These are phyloP conservation scores for Nitzschia palea DNA, from an alignment of 108 stramenopile species.

Conservation along the genomic window DNA sequence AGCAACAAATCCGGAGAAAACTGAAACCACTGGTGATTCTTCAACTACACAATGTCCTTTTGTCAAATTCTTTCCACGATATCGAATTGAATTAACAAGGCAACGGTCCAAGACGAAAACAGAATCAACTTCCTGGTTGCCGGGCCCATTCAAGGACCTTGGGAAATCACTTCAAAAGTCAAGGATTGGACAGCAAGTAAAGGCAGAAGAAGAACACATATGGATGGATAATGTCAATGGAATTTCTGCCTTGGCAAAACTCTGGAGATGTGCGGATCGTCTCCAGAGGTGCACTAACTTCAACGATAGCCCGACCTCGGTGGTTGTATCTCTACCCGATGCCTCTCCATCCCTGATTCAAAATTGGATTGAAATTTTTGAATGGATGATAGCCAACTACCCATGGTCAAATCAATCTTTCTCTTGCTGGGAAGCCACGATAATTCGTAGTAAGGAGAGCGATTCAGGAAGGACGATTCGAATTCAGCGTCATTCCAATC, in stretches of 20 bases:
- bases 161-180: constrained; percentile 7
- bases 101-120: neutral
- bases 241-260: constrained; percentile 15
- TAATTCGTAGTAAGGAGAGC: no score
- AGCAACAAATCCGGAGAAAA: no score
- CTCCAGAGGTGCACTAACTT: neutral
- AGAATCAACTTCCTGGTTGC: constrained; percentile 11
- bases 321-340: constrained; percentile 24
- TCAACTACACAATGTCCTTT: constrained; percentile 42
- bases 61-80: constrained; percentile 56
- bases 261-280: constrained; percentile 28
- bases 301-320: neutral
- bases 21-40: no score
- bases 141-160: constrained; percentile 11
- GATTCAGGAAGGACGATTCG: no score
- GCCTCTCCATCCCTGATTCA: constrained; percentile 17
- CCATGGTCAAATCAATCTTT: neutral
- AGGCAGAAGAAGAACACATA: neutral
- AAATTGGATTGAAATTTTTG: constrained; percentile 45
- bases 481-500: neutral
- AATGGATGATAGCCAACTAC: constrained; percentile 26
- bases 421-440: neutral
- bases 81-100: constrained; percentile 45
- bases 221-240: constrained; percentile 1
- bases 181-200: constrained; percentile 21